Evolutionary conservation across 805 yeast species (phyloP).

Genomic region (Saccharomycopsis sp.): DNA sequence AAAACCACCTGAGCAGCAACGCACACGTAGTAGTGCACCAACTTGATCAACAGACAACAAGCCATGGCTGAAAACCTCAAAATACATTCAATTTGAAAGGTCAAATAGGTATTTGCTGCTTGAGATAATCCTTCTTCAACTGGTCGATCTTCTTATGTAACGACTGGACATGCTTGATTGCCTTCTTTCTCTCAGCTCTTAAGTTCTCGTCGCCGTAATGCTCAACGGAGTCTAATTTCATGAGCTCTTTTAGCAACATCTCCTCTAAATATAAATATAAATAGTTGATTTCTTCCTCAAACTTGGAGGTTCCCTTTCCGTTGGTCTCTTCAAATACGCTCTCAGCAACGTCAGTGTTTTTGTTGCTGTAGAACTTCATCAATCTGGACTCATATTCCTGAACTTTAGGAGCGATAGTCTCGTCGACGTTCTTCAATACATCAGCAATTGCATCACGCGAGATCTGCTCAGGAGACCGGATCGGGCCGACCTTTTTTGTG

Average conservation of each 20-base stretch:
- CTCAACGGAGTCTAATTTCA: constrained; percentile 62
- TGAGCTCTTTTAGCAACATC: constrained; percentile 55
- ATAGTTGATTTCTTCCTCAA: constrained; percentile 11
- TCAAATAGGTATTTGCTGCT: neutral
- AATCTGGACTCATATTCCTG: constrained; percentile 10
- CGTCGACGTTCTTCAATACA: constrained; percentile 1
- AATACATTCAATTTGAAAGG: too few species aligned
- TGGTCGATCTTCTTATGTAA: constrained; percentile 51
- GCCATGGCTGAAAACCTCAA: too few species aligned
- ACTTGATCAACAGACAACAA: too few species aligned
- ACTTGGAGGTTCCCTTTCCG: constrained; percentile 5
- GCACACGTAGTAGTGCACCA: too few species aligned
- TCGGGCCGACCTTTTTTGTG: neutral
- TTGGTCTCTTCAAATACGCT: neutral
- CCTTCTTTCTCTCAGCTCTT: constrained; percentile 51
- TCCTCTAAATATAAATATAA: constrained; percentile 47
- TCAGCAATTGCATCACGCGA: neutral
- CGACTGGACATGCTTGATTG: constrained; percentile 53
- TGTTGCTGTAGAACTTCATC: neutral
- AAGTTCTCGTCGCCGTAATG: constrained; percentile 41
- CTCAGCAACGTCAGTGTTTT: constrained; percentile 1
- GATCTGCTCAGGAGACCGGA: neutral
- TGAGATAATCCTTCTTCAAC: constrained; percentile 13
- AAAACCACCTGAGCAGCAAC: neutral
- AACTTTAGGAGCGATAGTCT: constrained; percentile 10